These are phyloP conservation scores for Collybiopsis luxurians DNA, from an alignment of 768 basidiomycete genomes.

Conservation along the genomic window DNA sequence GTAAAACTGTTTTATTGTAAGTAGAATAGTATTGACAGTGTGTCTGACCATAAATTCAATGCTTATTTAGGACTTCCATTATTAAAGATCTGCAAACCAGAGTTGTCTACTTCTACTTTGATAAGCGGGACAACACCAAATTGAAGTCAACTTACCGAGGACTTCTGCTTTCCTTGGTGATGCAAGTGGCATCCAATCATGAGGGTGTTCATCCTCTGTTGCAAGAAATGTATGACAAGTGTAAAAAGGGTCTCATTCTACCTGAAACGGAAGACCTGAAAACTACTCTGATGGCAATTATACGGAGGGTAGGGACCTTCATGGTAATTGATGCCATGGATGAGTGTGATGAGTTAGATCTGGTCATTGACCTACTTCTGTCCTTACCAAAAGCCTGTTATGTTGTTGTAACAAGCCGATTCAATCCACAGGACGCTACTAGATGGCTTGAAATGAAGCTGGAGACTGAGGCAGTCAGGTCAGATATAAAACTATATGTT, in stretches of 20 bases:
- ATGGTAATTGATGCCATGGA: background rate
- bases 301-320: background rate
- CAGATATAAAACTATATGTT: background rate
- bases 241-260: background rate
- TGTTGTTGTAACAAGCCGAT: background rate
- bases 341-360: background rate
- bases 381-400: background rate
- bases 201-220: background rate
- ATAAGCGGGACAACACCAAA: background rate
- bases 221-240: background rate
- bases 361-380: background rate
- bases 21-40: background rate
- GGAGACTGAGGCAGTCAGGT: too few relatives aligned
- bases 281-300: background rate
- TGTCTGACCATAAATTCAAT: background rate
- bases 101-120: background rate
- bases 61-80: background rate
- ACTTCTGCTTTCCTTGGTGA: background rate
- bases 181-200: background rate
- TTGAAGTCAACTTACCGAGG: background rate
- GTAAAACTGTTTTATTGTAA: background rate
- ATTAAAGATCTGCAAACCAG: background rate
- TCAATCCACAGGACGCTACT: too few relatives aligned
- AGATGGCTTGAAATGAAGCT: too few relatives aligned
- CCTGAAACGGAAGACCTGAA: background rate